Conservation (phyloP, 768 basidiomycete genomes). For the Trametes coccinea region DNA sequence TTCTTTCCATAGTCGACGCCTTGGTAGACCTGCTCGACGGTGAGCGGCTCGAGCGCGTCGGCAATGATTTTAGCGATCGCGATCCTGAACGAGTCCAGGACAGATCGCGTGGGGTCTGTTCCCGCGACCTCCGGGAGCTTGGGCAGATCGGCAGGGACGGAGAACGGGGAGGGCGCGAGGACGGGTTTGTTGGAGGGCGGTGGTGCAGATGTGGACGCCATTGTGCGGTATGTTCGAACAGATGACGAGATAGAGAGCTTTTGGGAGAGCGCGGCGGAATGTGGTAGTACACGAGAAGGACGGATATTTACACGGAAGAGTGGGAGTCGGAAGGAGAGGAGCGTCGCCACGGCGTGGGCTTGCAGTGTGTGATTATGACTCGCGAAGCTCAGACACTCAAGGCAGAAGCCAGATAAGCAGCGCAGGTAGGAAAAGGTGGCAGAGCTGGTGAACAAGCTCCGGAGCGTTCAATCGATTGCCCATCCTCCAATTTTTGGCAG, state of each 20-base stretch:
- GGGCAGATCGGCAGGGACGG: slow-evolving; percentile 26
- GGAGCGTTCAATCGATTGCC: slow-evolving; percentile 18
- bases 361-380: background rate
- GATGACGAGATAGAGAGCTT: background rate
- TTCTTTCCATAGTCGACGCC: slow-evolving; percentile 93
- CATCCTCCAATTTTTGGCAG: slow-evolving; percentile 13
- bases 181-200: slow-evolving; percentile 11
- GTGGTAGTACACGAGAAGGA: slow-evolving; percentile 1
- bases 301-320: slow-evolving; percentile 19
- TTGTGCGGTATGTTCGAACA: background rate
- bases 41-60: slow-evolving; percentile 61
- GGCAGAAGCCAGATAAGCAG: slow-evolving; percentile 1
- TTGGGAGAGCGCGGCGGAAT: background rate
- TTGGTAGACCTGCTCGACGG: slow-evolving; percentile 75
- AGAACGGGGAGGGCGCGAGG: slow-evolving; percentile 18
- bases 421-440: background rate
- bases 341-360: slow-evolving; percentile 7
- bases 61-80: slow-evolving; percentile 74
- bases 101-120: slow-evolving; percentile 63
- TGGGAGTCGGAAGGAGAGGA: slow-evolving; percentile 16
- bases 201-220: slow-evolving; percentile 12
- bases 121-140: slow-evolving; percentile 43
- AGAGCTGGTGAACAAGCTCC: slow-evolving; percentile 9
- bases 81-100: slow-evolving; percentile 78
- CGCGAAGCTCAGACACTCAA: background rate